Evolutionary conservation across 257 asterid genomes (phyloP), one percentile per base, ranked within the genome.

Genomic region (Lycium barbarum): DNA sequence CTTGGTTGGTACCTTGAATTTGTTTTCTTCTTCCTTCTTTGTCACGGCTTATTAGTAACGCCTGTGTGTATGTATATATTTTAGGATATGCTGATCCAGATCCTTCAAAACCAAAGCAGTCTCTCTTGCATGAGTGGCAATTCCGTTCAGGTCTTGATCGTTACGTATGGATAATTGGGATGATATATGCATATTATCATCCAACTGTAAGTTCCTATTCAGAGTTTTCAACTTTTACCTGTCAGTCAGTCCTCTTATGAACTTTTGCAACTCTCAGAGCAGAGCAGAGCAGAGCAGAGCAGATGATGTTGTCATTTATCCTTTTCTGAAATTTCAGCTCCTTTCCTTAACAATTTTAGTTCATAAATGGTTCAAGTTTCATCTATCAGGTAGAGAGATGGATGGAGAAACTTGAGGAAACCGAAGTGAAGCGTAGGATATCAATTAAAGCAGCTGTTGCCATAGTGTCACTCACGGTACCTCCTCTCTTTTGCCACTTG

Each of bases 361-460:
- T 74, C 61, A 74, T 74, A 74, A 74, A 47, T 83, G 35, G 54
- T 83, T 51, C 82, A 61, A 66, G 85, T 88, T 85, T 68, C 86
- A 53, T 62, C n/a, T 82, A 84, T 35, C 84, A 95, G 98, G 97
- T 95, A 36, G 99, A 94, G 90, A 92, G 91, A 87, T 94, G 97
- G 98, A 92, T 94, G 99, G 99, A 95, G 81, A 95, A 94, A 85
- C 89, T 95, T 91, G 97, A 95, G 93, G 99, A 95, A 91, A 87
- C 94, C 85, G 98, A 95, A 89, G 84, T 80, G 33, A 95, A 91
- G 84, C 95, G 91, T 86, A 90, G 95, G 88, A 90, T 91, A 89
- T 89, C 89, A 36, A 90, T 95, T 84, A 95, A 95, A 89, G 70
- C 93, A 9, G 84, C 86, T 83, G 90, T 91, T 66, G 89, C 90